Conservation (phyloP, 2,329 filamentous ascomycete species). For the Cladosporium sp. region DNA sequence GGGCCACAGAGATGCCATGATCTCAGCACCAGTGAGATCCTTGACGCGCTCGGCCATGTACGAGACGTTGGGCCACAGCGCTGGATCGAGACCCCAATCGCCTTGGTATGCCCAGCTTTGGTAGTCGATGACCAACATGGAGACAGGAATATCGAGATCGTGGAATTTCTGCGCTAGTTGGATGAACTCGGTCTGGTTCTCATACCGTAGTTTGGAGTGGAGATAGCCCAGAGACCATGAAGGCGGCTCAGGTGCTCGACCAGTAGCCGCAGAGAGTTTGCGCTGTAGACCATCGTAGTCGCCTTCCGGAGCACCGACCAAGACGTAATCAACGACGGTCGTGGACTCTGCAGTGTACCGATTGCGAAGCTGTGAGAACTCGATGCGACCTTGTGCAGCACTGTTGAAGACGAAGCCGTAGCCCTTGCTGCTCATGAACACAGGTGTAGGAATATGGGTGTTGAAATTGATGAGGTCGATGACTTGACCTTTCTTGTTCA, state of each 20-base stretch:
- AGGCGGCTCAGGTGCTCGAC: constrained; percentile 34
- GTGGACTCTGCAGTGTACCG: constrained; percentile 33
- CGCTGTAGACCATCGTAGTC: constrained; percentile 35
- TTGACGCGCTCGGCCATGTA: constrained; percentile 34
- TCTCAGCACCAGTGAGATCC: constrained; percentile 36
- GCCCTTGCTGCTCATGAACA: constrained; percentile 34
- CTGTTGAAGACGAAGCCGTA: constrained; percentile 38
- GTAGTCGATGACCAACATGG: constrained; percentile 37
- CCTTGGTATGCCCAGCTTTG: constrained; percentile 36
- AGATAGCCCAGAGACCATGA: constrained; percentile 35
- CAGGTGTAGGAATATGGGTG: constrained; percentile 35
- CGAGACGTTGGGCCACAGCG: constrained; percentile 33
- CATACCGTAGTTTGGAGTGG: constrained; percentile 36
- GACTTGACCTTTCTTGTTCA: constrained; percentile 37
- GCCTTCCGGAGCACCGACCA: constrained; percentile 32
- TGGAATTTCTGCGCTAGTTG: constrained; percentile 34
- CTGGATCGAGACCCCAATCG: constrained; percentile 34
- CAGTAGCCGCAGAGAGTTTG: constrained; percentile 31
- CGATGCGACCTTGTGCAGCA: constrained; percentile 33
- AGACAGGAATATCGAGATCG: constrained; percentile 34
- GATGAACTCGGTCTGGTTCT: constrained; percentile 35
- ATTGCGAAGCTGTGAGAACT: constrained; percentile 33
- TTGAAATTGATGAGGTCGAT: constrained; percentile 38
- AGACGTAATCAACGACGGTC: constrained; percentile 35
- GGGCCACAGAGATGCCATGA: constrained; percentile 38